These are phyloP conservation scores for Tolypocladium ovalisporum DNA, from an alignment of 2,329 filamentous ascomycete genomes.

Conservation along the genomic window DNA sequence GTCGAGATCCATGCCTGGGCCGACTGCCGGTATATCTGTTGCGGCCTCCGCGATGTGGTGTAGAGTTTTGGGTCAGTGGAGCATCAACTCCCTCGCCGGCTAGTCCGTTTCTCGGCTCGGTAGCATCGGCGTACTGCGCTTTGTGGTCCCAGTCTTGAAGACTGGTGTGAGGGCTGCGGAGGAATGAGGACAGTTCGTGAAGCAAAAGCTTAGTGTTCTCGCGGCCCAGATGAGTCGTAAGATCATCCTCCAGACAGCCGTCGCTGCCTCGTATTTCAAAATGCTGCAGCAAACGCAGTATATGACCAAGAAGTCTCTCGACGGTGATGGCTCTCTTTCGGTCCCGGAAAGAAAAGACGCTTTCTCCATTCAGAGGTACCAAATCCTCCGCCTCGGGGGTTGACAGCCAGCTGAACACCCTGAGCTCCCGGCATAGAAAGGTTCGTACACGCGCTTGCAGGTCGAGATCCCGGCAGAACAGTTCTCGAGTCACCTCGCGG, in stretches of 20 bases:
- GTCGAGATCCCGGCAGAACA: conserved; percentile 52
- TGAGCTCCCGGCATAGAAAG: conserved; percentile 76
- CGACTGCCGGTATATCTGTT: not conserved
- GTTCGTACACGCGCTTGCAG: conserved; percentile 66
- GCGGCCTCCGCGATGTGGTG: not conserved
- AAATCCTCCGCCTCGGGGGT: conserved; percentile 12
- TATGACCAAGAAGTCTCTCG: conserved; percentile 79
- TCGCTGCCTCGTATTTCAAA: conserved; percentile 70
- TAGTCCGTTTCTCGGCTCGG: not conserved
- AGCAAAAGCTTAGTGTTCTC: conserved; percentile 65
- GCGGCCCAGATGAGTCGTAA: conserved; percentile 68
- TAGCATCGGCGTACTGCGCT: conserved; percentile 52
- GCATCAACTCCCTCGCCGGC: not conserved
- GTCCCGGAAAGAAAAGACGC: conserved; percentile 6
- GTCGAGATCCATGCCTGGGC: not conserved
- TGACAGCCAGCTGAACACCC: conserved; percentile 67
- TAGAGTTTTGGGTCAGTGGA: not conserved
- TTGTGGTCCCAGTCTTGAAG: conserved; percentile 70
- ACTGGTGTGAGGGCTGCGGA: conserved; percentile 66
- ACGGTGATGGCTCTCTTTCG: conserved; percentile 50
- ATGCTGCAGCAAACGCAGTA: conserved; percentile 71
- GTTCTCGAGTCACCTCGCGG: conserved; percentile 56
- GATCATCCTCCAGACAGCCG: conserved; percentile 68
- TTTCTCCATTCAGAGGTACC: not conserved
- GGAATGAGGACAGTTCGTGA: conserved; percentile 74